Evolutionary conservation across 352 stramenopile species (phyloP).

Genomic region (Pythium myriotylum): DNA sequence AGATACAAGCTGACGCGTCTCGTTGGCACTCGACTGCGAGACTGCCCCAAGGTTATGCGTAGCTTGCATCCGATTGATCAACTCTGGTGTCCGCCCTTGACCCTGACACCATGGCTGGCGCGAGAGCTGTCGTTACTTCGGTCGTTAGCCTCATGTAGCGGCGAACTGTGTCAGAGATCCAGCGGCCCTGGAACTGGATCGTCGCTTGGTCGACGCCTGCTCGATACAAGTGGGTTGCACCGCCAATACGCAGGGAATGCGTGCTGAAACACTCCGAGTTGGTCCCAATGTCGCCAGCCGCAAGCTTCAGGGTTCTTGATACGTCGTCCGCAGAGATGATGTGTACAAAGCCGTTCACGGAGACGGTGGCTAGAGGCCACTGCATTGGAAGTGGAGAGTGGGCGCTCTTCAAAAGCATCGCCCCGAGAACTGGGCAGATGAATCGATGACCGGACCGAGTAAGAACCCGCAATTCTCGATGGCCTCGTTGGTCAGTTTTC

Average conservation of each 20-base stretch:
- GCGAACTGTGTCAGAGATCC: constrained; percentile 45
- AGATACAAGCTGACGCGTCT: too few relatives aligned
- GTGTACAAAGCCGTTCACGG: background rate
- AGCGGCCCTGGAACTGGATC: constrained; percentile 16
- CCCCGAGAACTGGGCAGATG: constrained; percentile 11
- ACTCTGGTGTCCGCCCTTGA: too few relatives aligned
- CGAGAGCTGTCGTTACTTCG: too few relatives aligned
- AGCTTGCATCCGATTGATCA: too few relatives aligned
- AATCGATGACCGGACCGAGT: constrained; percentile 1
- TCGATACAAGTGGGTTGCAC: constrained; percentile 9
- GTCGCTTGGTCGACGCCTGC: constrained; percentile 5
- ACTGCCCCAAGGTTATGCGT: too few relatives aligned
- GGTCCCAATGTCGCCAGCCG: too few relatives aligned
- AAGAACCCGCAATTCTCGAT: background rate
- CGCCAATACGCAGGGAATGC: constrained; percentile 7
- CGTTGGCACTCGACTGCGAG: too few relatives aligned
- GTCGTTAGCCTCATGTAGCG: constrained; percentile 16
- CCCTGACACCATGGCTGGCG: too few relatives aligned
- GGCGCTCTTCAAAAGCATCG: too few relatives aligned
- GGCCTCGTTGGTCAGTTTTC: constrained; percentile 11
- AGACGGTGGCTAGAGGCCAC: background rate
- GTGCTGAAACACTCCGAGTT: background rate
- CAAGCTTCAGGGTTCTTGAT: too few relatives aligned
- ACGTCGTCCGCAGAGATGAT: background rate
- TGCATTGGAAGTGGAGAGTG: background rate